Conservation (phyloP, 2,329 filamentous ascomycete species). For the Aspergillus sp. region DNA sequence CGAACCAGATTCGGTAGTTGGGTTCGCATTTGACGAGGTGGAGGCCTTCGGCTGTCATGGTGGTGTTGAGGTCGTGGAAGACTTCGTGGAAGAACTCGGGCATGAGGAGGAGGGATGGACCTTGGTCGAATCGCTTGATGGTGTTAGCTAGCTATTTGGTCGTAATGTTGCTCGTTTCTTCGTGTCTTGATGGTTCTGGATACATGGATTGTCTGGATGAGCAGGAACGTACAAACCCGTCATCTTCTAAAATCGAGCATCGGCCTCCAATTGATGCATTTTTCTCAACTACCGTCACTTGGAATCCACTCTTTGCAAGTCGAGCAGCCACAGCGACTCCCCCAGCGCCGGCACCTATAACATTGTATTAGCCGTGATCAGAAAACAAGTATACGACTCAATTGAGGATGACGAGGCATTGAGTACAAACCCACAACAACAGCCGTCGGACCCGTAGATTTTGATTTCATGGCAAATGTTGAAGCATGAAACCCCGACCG, state of each 20-base stretch:
- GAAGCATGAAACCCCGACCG: too few relatives aligned
- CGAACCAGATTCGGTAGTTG: conserved; percentile 74
- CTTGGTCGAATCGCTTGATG: conserved; percentile 69
- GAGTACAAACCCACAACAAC: too few relatives aligned
- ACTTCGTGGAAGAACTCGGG: conserved; percentile 63
- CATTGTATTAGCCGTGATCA: too few relatives aligned
- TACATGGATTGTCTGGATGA: background rate
- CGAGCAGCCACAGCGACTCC: conserved; percentile 70
- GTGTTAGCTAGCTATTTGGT: too few relatives aligned
- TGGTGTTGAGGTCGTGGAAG: conserved; percentile 68
- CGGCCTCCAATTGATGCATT: conserved; percentile 71
- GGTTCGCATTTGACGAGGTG: conserved; percentile 69
- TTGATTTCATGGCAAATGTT: too few relatives aligned
- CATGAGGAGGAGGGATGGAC: conserved; percentile 70
- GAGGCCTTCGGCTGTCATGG: conserved; percentile 63
- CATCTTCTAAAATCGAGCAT: conserved; percentile 63
- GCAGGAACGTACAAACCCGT: conserved; percentile 52
- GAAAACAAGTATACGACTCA: too few relatives aligned
- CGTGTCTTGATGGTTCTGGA: background rate
- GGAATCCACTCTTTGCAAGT: conserved; percentile 67
- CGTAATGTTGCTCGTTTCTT: too few relatives aligned
- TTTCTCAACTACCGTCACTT: conserved; percentile 73
- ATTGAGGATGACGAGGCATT: too few relatives aligned
- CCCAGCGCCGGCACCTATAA: conserved; percentile 65
- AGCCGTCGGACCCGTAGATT: too few relatives aligned